A percentile compares a stretch with the other conserved stretches of the same genome.
These are phyloP conservation scores for Leccinum rimulosum DNA, from an alignment of 768 basidiomycete genomes.

Conservation along the genomic window DNA sequence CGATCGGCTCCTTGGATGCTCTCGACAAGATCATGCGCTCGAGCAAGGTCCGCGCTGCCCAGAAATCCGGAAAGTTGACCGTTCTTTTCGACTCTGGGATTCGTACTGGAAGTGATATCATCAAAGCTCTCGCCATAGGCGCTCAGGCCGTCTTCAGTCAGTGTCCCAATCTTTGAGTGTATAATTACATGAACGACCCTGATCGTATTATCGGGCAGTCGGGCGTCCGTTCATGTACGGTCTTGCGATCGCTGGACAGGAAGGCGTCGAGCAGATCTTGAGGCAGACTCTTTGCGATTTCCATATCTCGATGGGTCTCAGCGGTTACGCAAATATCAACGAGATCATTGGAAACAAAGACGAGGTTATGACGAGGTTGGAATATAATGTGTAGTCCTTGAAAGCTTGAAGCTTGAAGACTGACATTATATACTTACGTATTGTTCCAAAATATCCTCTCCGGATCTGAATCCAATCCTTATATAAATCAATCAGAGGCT, in stretches of 20 bases:
- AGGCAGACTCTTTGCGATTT: constrained; percentile 66
- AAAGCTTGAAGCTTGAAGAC: too few species aligned
- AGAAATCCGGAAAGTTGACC: constrained; percentile 59
- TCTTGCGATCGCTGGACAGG: constrained; percentile 64
- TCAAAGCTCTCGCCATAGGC: constrained; percentile 83
- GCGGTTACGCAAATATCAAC: constrained; percentile 54
- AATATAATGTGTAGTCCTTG: constrained; percentile 17
- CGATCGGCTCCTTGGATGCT: constrained; percentile 70
- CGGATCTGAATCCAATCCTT: too few species aligned
- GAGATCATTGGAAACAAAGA: constrained; percentile 59
- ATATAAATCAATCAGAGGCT: too few species aligned
- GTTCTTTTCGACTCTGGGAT: constrained; percentile 73
- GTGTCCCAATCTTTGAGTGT: constrained; percentile 26
- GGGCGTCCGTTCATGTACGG: constrained; percentile 78
- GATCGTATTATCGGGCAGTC: constrained; percentile 38
- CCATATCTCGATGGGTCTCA: constrained; percentile 59
- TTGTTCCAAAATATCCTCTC: not conserved
- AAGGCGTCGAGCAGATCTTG: constrained; percentile 74
- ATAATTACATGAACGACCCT: not conserved
- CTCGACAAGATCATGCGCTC: constrained; percentile 70
- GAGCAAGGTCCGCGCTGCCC: constrained; percentile 52
- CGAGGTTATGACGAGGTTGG: constrained; percentile 23
- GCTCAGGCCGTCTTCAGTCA: constrained; percentile 76
- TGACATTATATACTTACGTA: not conserved
- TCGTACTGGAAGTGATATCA: constrained; percentile 77